Percentiles rank a stretch among this genome's conserved stretches.
These are phyloP conservation scores for Auricularia cornea DNA, from an alignment of 768 basidiomycete genomes.

Conservation along the genomic window DNA sequence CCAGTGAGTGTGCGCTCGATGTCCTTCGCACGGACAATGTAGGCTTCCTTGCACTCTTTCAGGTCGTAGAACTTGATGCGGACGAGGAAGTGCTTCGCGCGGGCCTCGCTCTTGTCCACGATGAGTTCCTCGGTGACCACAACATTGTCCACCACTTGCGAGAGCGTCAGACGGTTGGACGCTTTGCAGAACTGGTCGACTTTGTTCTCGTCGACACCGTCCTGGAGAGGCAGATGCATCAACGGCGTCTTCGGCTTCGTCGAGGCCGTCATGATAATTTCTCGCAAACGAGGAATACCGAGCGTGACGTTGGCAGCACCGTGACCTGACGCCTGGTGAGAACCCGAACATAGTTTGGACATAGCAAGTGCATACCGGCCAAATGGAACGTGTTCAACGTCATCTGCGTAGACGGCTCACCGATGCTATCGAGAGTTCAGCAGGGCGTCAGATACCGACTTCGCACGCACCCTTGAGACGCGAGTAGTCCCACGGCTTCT, in stretches of 20 bases:
- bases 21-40: constrained; percentile 64
- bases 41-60: constrained; percentile 75
- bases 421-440: constrained; percentile 54
- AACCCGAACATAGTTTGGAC: constrained; percentile 5
- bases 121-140: constrained; percentile 67
- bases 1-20: constrained; percentile 63
- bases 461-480: constrained; percentile 81
- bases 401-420: constrained; percentile 99
- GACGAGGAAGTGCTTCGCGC: constrained; percentile 74
- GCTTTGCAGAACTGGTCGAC: constrained; percentile 80
- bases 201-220: constrained; percentile 42
- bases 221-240: constrained; percentile 75
- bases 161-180: constrained; percentile 75
- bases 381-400: constrained; percentile 99
- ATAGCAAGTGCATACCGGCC: constrained; percentile 54
- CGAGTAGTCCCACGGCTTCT: constrained; percentile 94
- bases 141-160: constrained; percentile 80
- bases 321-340: constrained; percentile 52
- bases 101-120: constrained; percentile 52
- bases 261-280: constrained; percentile 99
- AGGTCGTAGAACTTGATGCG: constrained; percentile 78
- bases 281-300: constrained; percentile 95
- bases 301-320: constrained; percentile 98
- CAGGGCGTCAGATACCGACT: neutral
- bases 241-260: constrained; percentile 94